A percentile compares a stretch with the other conserved stretches of the same genome.
These are phyloP conservation scores for Rosa multiflora DNA, from an alignment of 306 rosid species.

Conservation along the genomic window DNA sequence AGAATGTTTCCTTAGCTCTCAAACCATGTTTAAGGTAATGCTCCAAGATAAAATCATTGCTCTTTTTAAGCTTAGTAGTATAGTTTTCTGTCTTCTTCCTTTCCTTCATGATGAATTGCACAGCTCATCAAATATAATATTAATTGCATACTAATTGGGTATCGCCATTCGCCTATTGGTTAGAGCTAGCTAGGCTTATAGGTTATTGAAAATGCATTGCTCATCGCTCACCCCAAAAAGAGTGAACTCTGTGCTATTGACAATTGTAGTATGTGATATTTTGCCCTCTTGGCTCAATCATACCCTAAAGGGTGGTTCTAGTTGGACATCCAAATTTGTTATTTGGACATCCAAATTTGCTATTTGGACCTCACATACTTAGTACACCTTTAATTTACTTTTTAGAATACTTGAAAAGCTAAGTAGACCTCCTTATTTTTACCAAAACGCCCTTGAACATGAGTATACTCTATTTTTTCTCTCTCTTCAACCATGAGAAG, in stretches of 20 bases:
- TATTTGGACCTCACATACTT: too few species aligned
- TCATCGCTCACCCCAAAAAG: background rate
- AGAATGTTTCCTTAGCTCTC: constrained; percentile 30
- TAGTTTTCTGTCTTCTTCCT: background rate
- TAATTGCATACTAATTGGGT: too few species aligned
- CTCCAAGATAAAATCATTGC: background rate
- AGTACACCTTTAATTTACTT: too few species aligned
- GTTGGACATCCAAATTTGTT: too few species aligned
- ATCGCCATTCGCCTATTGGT: background rate
- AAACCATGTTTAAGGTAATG: constrained; percentile 17
- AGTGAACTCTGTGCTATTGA: background rate
- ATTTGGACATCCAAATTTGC: too few species aligned
- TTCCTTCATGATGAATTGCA: too few species aligned
- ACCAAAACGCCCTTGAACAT: too few species aligned
- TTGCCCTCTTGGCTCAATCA: background rate
- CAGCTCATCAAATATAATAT: too few species aligned
- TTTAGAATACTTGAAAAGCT: too few species aligned
- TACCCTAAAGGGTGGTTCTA: background rate
- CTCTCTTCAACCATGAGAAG: too few species aligned
- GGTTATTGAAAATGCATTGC: background rate
- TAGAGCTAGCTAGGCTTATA: background rate
- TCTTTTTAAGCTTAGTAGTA: background rate
- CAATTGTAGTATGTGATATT: background rate
- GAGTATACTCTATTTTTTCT: too few species aligned
- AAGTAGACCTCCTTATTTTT: too few species aligned